Percentiles rank a stretch among this genome's conserved stretches.
Evolutionary conservation across 495 filamentous ascomycete genomes (phyloP).

Genomic region (Aspergillus funiculosus): DNA sequence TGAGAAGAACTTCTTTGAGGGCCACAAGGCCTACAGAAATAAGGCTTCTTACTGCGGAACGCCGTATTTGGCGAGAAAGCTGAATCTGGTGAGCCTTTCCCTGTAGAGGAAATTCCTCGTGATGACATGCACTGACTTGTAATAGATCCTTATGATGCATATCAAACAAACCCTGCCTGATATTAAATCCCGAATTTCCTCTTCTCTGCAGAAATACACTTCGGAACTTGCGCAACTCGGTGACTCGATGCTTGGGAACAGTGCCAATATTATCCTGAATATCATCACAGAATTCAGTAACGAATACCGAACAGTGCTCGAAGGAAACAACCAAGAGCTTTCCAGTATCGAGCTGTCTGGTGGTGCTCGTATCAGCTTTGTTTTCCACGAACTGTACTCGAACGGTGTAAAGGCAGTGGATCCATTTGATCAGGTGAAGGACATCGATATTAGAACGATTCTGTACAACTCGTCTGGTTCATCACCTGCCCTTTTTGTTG

Average conservation of each 20-base stretch:
- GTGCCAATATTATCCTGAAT: conserved; percentile 90
- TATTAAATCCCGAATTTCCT: conserved; percentile 91
- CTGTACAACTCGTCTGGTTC: conserved; percentile 98
- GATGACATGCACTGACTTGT: not conserved
- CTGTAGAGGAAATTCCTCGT: too few relatives aligned
- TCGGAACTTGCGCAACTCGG: conserved; percentile 77
- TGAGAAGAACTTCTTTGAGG: conserved; percentile 96
- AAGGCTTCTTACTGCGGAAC: conserved; percentile 99
- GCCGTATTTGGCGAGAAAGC: conserved; percentile 90
- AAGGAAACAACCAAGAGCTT: conserved; percentile 92
- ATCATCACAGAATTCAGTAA: conserved; percentile 99
- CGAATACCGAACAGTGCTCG: conserved; percentile 91
- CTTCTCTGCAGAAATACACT: conserved; percentile 87
- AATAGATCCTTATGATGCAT: conserved; percentile 98
- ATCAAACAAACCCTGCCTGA: conserved; percentile 99
- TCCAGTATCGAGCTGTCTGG: conserved; percentile 92
- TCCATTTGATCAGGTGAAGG: conserved; percentile 95
- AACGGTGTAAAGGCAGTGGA: conserved; percentile 98
- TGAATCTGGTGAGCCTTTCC: conserved; percentile 66
- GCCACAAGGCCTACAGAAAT: conserved; percentile 97
- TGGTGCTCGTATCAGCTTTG: conserved; percentile 97
- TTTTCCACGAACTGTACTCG: conserved; percentile 97
- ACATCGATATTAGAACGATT: conserved; percentile 93
- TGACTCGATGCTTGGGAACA: conserved; percentile 94
- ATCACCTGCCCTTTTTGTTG: conserved; percentile 94